Percentiles rank a stretch among this genome's conserved stretches.
Conservation (phyloP, 176 grass and related monocot species). For the Guadua angustifolia region DNA sequence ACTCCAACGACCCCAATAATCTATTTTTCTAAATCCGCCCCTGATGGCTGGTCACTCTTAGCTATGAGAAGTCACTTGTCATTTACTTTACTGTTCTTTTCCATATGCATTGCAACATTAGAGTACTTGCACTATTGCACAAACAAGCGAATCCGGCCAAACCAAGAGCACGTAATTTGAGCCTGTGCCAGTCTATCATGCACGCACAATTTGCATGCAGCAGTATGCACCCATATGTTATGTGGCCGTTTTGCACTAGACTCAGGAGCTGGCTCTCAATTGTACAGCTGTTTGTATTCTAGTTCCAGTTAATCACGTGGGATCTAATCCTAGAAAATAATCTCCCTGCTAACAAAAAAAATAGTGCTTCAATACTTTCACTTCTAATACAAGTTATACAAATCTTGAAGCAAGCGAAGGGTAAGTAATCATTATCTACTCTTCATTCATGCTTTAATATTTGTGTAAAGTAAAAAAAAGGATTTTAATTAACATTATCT, state of each 20-base stretch:
- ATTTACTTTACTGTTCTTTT: conserved; percentile 2
- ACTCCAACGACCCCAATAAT: too few species aligned
- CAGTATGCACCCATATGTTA: conserved; percentile 5
- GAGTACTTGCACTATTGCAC: conserved; percentile 8
- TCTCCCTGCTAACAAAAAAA: not conserved
- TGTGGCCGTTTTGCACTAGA: conserved; percentile 4
- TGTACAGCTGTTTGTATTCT: not conserved
- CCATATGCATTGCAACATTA: conserved; percentile 21
- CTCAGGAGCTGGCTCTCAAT: conserved; percentile 2
- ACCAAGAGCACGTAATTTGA: conserved; percentile 16
- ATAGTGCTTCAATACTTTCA: too few species aligned
- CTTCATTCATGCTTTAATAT: too few species aligned
- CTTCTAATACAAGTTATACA: too few species aligned
- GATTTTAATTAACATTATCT: too few species aligned
- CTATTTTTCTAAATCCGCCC: too few species aligned
- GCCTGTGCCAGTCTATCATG: not conserved
- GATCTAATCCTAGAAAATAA: conserved; percentile 23
- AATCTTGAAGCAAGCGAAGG: too few species aligned
- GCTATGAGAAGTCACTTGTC: not conserved
- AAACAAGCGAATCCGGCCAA: not conserved
- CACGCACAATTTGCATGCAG: conserved; percentile 25
- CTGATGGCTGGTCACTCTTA: not conserved
- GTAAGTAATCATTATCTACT: too few species aligned
- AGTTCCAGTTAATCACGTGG: not conserved
- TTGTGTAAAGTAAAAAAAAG: too few species aligned